Evolutionary conservation across 352 stramenopile genomes (phyloP), one percentile per base, ranked within the genome.

Genomic region (Phytophthora litchii): DNA sequence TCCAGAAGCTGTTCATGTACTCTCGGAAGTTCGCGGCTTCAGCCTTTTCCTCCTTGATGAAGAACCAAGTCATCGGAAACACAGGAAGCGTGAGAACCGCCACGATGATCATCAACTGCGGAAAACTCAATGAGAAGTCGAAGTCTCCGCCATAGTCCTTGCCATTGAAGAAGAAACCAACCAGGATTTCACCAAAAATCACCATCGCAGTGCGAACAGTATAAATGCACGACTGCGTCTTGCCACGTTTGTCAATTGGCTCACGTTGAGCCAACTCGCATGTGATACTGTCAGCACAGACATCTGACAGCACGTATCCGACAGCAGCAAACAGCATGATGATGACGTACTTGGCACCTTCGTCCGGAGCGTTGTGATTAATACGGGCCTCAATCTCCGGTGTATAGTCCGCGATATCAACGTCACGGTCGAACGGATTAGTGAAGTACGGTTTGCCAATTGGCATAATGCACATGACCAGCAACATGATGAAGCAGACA

Each of bases 191-290:
- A 3, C 72, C 70, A n/a, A 86, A 25, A 1, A 70, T 78, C 4
- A 78, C 56, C 34, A 85, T 72, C 0, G 84, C 46, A 3, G 72
- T 84, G 9, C 74, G 75, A 2, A 78, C 51, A 12, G 56, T 64
- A 59, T 88, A 88, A 46, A 88, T 80, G 14, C 47, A 61, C 13
- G 78, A 81, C 42, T 88, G 78, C 0, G 74, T 86, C 43, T 75
- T 80, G 38, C 73, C 78, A 35, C 78, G 75, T 35, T 78, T 75
- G 3, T 68, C 74, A n/a, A 74, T 17, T 2, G 73, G 73, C 38
- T 88, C 78, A n/a, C 78, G 73, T 42, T 88, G 78, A 2, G 78
- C 78, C 3, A 85, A 60, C 27, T 88, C 74, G n/a, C 17, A 86
- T 75, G 10, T 72, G 13, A 84, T 66, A 63, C 57, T 78, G 40